These are phyloP conservation scores for Boletus rufocinnamomeus DNA, from an alignment of 768 basidiomycete species.

Conservation along the genomic window DNA sequence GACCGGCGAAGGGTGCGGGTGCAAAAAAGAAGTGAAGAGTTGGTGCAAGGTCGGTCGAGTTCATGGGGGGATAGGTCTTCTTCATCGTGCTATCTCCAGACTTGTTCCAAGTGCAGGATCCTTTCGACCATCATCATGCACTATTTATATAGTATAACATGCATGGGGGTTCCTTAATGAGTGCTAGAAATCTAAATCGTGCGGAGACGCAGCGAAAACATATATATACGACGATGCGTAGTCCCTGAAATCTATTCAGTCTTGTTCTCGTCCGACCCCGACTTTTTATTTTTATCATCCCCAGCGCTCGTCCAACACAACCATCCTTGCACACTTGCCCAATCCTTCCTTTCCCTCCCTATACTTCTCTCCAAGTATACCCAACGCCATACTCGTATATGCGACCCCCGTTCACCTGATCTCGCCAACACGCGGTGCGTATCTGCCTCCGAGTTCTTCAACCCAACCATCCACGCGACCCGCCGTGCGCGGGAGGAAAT, in stretches of 20 bases:
- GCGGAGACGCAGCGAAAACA: background rate
- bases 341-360: constrained; percentile 32
- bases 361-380: constrained; percentile 52
- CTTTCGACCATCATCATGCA: background rate
- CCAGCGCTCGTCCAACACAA: constrained; percentile 59
- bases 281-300: no score
- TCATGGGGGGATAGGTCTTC: background rate
- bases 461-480: no score
- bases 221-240: background rate
- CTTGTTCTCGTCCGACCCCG: constrained; percentile 18
- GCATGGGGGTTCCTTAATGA: no score
- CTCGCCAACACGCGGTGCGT: no score
- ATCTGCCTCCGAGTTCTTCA: no score
- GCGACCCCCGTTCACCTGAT: no score
- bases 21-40: constrained; percentile 24
- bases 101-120: background rate
- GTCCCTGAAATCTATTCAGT: constrained; percentile 7
- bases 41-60: constrained; percentile 2
- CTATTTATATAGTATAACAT: background rate
- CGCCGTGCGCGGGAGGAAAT: no score
- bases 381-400: no score
- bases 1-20: constrained; percentile 11
- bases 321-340: constrained; percentile 45
- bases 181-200: no score
- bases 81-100: background rate